Base-by-base conservation (phyloP, 208 protist genomes). In the Acanthamoeba castellanii region DNA sequence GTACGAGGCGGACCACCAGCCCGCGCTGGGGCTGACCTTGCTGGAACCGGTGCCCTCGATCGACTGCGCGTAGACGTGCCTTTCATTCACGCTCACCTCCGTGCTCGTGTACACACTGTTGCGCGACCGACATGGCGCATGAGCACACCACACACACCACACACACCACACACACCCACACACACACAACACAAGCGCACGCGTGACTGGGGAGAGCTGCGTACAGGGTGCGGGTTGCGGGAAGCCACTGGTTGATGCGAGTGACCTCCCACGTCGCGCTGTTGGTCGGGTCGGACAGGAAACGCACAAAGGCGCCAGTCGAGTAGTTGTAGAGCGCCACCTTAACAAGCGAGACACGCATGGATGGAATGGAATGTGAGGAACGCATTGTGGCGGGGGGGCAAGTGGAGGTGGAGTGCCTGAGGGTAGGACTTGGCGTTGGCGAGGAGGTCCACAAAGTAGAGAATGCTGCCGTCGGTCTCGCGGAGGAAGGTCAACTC, bases 311-410 rank as follows among this genome's bases (percentile, higher is more conserved):
- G 42, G 42, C 81, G 22, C 50, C 81, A 14, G 47, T 66, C 14
- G 81, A 88, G 45, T 64, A 88, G 81, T 88, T 88, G 50, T 88
- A 88, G 52, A 88, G 81, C 11, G 81, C 81, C 6, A 88, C 52
- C 52, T 88, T 6, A 22, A 55, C 47, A 88, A 9, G 70, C 1
- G 16, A 81, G 42, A 9, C 42, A 45, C 42, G 37, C 37, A 42
- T 42, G 37, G 37, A 42, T 42, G 37, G 37, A 42, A 42, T 0
- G 42, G 4, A 45, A 45, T 45, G 42, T 45, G 27, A 68, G 61
- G 61, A 68, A n/a, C 61, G 25, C 27, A 9, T 68, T 22, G 8
- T 6, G 27, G 5, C 0, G 32, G 27, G 25, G 13, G 27, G 66
- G 1, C n/a, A 25, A 25, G 32, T 0, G 66, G 7, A 37, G 14